Conservation (phyloP, 2,329 filamentous ascomycete genomes). For the Podosphaera fusca region DNA sequence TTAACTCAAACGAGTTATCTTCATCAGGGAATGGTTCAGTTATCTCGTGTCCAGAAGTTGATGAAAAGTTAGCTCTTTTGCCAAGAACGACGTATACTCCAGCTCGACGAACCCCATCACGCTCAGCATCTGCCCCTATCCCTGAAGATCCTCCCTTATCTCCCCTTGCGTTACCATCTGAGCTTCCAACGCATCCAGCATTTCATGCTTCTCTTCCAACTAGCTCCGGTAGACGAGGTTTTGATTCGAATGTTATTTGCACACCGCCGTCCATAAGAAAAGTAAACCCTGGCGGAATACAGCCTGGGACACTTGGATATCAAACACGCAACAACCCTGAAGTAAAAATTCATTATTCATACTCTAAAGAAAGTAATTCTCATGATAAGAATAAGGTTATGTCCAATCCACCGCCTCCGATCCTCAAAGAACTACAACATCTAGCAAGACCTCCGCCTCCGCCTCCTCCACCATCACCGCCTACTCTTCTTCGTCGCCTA, state of each 20-base stretch:
- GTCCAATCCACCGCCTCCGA: slow-evolving; percentile 26
- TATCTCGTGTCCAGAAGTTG: slow-evolving; percentile 9
- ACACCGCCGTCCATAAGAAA: slow-evolving; percentile 10
- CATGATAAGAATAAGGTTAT: slow-evolving; percentile 20
- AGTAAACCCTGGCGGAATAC: slow-evolving; percentile 13
- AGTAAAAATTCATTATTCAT: slow-evolving; percentile 18
- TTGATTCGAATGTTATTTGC: slow-evolving; percentile 7
- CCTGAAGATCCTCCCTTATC: slow-evolving; percentile 21
- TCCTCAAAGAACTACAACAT: slow-evolving; percentile 40
- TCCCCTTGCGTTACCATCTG: slow-evolving; percentile 15
- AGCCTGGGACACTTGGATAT: slow-evolving; percentile 15
- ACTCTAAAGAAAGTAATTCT: neutral
- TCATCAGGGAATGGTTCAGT: slow-evolving; percentile 11
- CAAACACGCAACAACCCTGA: slow-evolving; percentile 12
- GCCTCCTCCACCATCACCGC: slow-evolving; percentile 35
- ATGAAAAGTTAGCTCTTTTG: slow-evolving; percentile 13
- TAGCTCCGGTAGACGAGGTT: slow-evolving; percentile 14
- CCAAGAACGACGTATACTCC: slow-evolving; percentile 14
- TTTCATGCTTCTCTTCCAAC: slow-evolving; percentile 18
- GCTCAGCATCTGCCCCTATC: slow-evolving; percentile 39
- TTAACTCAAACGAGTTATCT: slow-evolving; percentile 12
- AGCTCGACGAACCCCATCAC: slow-evolving; percentile 25
- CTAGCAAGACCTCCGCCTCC: slow-evolving; percentile 28
- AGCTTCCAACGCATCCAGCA: slow-evolving; percentile 20
- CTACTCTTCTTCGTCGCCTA: slow-evolving; percentile 28